phyloP scores from a whole-genome alignment of 345 rosid species.

The Heritiera littoralis region DNA sequence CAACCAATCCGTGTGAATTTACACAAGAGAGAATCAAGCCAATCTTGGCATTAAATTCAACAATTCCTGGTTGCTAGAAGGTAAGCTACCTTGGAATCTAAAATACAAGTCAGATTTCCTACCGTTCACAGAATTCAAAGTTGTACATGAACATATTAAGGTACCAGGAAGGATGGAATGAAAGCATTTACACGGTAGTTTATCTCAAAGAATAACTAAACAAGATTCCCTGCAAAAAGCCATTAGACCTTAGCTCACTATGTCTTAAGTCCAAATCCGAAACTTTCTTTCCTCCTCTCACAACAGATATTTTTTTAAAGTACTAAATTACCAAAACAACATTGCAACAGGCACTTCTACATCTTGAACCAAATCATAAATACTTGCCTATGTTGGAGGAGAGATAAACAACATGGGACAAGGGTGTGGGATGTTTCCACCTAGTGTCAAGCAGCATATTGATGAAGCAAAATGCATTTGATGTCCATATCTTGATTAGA shows the following conservation, averaged over 20 bases:
- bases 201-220: conserved; percentile 1
- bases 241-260: neutral
- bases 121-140: neutral
- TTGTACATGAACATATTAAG: neutral
- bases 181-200: neutral
- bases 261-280: neutral
- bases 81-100: neutral
- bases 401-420: neutral
- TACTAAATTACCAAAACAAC: neutral
- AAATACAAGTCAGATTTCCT: neutral
- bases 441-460: neutral
- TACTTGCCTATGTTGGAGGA: neutral
- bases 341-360: neutral
- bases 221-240: neutral
- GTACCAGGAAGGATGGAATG: neutral
- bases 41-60: neutral
- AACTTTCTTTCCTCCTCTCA: neutral
- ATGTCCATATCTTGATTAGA: neutral
- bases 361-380: conserved; percentile 2
- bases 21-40: neutral
- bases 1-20: neutral
- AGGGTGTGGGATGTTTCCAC: neutral
- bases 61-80: neutral
- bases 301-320: neutral
- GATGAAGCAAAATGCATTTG: conserved; percentile 6